Conservation (phyloP, 2,329 filamentous ascomycete genomes). For the Xylaria sp. region DNA sequence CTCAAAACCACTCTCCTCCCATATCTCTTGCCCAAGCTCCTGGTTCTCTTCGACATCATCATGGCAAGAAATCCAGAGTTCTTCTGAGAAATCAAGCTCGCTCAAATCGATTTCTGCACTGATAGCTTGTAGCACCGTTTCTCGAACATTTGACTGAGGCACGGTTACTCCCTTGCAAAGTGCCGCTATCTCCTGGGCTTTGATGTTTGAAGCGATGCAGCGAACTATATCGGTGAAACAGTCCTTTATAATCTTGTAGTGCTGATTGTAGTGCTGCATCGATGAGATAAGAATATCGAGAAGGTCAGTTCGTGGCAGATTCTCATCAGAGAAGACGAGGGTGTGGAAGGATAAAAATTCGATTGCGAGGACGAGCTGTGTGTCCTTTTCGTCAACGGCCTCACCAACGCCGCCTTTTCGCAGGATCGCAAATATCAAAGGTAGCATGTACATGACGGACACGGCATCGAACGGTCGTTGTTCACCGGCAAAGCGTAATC, state of each 20-base stretch:
- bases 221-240: constrained; percentile 86
- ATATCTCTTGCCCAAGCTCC: constrained; percentile 84
- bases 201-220: constrained; percentile 83
- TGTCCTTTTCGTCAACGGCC: constrained; percentile 78
- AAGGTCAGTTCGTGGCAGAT: constrained; percentile 77
- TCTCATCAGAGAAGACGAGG: constrained; percentile 73
- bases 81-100: constrained; percentile 82
- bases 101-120: constrained; percentile 91
- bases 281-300: constrained; percentile 74
- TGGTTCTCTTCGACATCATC: constrained; percentile 89
- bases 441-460: constrained; percentile 85
- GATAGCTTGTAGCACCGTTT: constrained; percentile 85
- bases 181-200: constrained; percentile 70
- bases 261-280: constrained; percentile 88
- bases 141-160: constrained; percentile 78
- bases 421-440: constrained; percentile 79
- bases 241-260: constrained; percentile 95
- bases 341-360: constrained; percentile 92
- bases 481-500: constrained; percentile 86
- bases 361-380: constrained; percentile 85
- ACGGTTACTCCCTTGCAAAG: constrained; percentile 82
- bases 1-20: constrained; percentile 88
- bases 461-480: constrained; percentile 92
- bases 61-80: constrained; percentile 92
- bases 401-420: constrained; percentile 78